phyloP scores from a whole-genome alignment of 2,329 filamentous ascomycete genomes.

The Penicillium sp. region DNA sequence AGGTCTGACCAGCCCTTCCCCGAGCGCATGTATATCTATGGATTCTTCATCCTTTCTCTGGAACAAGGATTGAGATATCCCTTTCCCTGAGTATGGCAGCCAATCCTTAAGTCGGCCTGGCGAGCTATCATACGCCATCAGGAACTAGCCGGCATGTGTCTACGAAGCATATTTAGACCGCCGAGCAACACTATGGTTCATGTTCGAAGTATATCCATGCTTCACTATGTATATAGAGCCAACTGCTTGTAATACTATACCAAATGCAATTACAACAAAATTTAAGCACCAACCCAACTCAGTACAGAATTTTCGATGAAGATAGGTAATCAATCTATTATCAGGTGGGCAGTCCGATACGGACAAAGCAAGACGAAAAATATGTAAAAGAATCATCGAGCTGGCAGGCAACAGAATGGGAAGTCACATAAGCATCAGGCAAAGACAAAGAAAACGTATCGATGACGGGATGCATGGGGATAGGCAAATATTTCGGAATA shows the following conservation, averaged over 20 bases:
- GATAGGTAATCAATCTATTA: constrained; percentile 9
- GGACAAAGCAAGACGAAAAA: constrained; percentile 1
- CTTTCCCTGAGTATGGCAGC: not conserved
- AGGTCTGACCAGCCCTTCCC: not conserved
- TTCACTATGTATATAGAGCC: not conserved
- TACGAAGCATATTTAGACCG: not conserved
- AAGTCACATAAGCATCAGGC: constrained; percentile 8
- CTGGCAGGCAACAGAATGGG: constrained; percentile 6
- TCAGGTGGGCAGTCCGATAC: not conserved
- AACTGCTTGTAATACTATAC: not conserved
- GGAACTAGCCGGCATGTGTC: not conserved
- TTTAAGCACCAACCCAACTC: not conserved
- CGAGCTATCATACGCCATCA: not conserved
- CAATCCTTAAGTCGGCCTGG: not conserved
- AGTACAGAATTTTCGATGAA: not conserved
- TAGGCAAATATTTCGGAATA: constrained; percentile 7
- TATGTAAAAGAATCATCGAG: constrained; percentile 4
- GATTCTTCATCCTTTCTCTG: not conserved
- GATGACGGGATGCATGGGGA: constrained; percentile 3
- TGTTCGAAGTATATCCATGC: not conserved
- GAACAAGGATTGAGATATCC: not conserved
- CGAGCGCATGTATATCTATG: not conserved
- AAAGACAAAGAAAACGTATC: constrained; percentile 11
- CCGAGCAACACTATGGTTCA: not conserved
- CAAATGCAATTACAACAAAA: not conserved